Base-by-base conservation (phyloP, 2,329 filamentous ascomycete genomes). In the Pleurostoma richardsiae region DNA sequence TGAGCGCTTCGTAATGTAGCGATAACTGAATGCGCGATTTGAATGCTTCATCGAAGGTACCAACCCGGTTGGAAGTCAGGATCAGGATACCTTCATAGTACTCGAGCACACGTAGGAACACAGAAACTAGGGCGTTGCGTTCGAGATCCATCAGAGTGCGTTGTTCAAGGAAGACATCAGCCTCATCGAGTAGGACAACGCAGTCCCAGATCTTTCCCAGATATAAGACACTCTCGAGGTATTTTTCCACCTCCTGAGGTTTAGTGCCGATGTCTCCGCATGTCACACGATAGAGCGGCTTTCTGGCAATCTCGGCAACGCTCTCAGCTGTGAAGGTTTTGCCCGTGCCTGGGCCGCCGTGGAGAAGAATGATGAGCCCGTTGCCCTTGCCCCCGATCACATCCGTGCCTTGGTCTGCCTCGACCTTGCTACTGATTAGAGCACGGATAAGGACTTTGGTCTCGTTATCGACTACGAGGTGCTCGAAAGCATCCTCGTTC, bases 181-280 rank as follows among this genome's bases (percentile, higher is more conserved):
- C 61, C 49, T 67, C 65, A 40, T 68, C 64, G 2, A 66, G 52
- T 1, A 67, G 49, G 3, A 66, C 41, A 4, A 67, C 58, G 40
- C 57, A 62, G 41, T 55, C 54, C 61, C 64, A 68, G 3, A 46
- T 52, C 10, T 57, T 64, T 0, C 56, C 64, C 0, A 68, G 43
- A 8, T 59, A 42, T 3, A 70, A 39, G 1, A 67, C 57, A 1
- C 50, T 49, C 4, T 58, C 47, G 0, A 69, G 49, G 39, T 66
- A 63, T 30, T 54, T 58, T 46, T 69, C 65, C 1, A 65, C 59
- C 0, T 41, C 52, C 7, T 63, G 52, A 0, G 63, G 45, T 0
- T 59, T 52, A 0, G 58, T 63, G 1, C 65, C 66, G 2, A 69
- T 52, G 36, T 68, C 66, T 5, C 62, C 61, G 30, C 59, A 64